A percentile compares a stretch with the other conserved stretches of the same genome.
These are phyloP conservation scores for Coemansia sp. DNA, from an alignment of 192 early-diverging fungal genomes.

Conservation along the genomic window DNA sequence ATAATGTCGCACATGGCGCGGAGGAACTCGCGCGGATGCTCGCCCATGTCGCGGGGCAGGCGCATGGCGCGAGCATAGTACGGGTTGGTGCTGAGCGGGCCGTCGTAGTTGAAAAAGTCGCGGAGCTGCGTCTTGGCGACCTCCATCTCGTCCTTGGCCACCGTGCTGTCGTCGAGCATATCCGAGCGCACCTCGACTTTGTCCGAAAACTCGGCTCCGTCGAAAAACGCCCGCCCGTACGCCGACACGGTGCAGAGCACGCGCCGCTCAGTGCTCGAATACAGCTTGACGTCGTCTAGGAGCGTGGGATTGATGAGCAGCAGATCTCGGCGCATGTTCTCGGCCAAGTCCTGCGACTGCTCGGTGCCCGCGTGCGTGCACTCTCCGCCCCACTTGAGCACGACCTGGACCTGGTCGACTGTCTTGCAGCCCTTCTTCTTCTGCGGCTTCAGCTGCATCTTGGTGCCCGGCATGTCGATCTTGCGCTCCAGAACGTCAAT, in stretches of 20 bases:
- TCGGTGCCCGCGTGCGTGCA: constrained; percentile 93
- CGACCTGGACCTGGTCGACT: constrained; percentile 67
- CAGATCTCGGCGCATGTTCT: constrained; percentile 91
- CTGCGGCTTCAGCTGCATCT: constrained; percentile 88
- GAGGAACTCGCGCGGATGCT: constrained; percentile 56
- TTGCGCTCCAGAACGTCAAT: constrained; percentile 81
- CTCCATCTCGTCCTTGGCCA: constrained; percentile 95
- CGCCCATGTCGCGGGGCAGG: constrained; percentile 40
- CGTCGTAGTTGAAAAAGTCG: constrained; percentile 61
- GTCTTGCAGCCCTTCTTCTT: constrained; percentile 59
- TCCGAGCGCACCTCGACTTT: constrained; percentile 80
- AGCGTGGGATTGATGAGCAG: constrained; percentile 85
- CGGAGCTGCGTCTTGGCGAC: constrained; percentile 78
- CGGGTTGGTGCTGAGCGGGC: constrained; percentile 32
- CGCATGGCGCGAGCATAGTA: constrained; percentile 19
- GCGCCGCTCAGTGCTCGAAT: constrained; percentile 83
- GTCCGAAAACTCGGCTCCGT: constrained; percentile 50
- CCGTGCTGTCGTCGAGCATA: constrained; percentile 94
- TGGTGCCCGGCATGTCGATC: constrained; percentile 82
- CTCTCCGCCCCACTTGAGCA: constrained; percentile 97
- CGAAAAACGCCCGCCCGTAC: constrained; percentile 58
- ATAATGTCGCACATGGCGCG: constrained; percentile 74
- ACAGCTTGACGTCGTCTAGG: constrained; percentile 86
- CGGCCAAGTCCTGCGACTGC: constrained; percentile 90
- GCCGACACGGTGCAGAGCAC: constrained; percentile 82